Percentiles rank a stretch among this genome's conserved stretches.
Conservation (phyloP, 108 stramenopile species). For the Mediolabrus comicus region DNA sequence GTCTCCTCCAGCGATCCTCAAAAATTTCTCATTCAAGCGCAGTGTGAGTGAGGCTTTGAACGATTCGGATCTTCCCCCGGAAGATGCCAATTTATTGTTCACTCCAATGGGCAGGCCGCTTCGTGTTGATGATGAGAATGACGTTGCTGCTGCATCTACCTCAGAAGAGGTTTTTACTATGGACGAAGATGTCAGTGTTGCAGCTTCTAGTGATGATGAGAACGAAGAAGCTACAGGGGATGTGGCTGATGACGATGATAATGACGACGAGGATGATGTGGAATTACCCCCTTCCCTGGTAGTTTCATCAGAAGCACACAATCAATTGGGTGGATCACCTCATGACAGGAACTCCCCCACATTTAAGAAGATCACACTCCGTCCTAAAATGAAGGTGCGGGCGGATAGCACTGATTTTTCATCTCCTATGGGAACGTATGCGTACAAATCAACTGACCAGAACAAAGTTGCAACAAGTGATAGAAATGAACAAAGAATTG, state of each 20-base stretch:
- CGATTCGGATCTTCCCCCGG: constrained; percentile 12
- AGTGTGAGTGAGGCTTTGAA: constrained; percentile 11
- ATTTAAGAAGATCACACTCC: not conserved
- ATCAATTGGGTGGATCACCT: not conserved
- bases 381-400: constrained; percentile 2
- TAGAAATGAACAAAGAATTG: not conserved
- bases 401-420: not conserved
- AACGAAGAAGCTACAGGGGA: not conserved
- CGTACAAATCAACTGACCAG: not conserved
- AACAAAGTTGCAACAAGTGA: not conserved
- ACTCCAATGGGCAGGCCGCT: constrained; percentile 16
- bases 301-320: not conserved
- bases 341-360: not conserved
- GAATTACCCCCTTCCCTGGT: not conserved
- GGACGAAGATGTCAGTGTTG: not conserved
- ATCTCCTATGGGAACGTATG: not conserved
- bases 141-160: not conserved
- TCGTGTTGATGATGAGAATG: constrained; percentile 10
- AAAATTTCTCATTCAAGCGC: constrained; percentile 9
- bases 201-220: not conserved
- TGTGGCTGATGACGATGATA: not conserved
- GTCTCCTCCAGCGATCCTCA: constrained; percentile 13
- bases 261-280: not conserved
- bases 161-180: not conserved
- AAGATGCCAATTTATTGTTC: constrained; percentile 17